phyloP scores from a whole-genome alignment of 2,329 filamentous ascomycete genomes.

The Colletotrichum tabaci region DNA sequence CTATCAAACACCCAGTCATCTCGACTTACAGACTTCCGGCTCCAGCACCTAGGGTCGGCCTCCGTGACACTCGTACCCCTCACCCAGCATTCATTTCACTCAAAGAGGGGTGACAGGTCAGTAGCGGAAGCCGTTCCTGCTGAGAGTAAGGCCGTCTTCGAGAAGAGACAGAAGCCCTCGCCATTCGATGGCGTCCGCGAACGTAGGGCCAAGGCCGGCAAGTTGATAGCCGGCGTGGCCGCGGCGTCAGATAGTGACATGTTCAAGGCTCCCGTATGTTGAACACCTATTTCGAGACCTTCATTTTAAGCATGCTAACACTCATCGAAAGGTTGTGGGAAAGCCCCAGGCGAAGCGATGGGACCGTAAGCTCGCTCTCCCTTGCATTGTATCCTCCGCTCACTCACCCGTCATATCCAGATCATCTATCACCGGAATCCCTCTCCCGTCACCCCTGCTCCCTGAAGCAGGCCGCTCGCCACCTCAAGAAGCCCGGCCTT shows the following conservation, averaged over 20 bases:
- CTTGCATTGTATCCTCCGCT: constrained; percentile 5
- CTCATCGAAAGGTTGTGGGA: constrained; percentile 51
- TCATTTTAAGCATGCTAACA: constrained; percentile 27
- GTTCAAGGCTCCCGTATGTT: constrained; percentile 81
- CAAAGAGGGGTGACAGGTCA: constrained; percentile 35
- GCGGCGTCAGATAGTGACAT: constrained; percentile 84
- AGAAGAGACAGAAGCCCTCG: constrained; percentile 38
- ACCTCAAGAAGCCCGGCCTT: constrained; percentile 84
- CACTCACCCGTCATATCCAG: constrained; percentile 49
- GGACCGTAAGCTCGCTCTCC: constrained; percentile 78
- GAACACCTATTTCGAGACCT: constrained; percentile 5
- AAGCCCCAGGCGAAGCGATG: constrained; percentile 87
- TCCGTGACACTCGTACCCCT: constrained; percentile 7
- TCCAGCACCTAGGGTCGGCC: constrained; percentile 23
- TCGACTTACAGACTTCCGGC: constrained; percentile 39
- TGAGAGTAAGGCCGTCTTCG: constrained; percentile 38
- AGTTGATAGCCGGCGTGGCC: constrained; percentile 81
- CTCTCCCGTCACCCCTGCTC: constrained; percentile 74
- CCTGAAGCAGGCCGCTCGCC: constrained; percentile 87
- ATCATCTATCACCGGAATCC: constrained; percentile 75
- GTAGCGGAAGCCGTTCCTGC: constrained; percentile 42
- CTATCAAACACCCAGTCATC: constrained; percentile 28
- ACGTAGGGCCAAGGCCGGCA: constrained; percentile 79
- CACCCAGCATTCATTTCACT: constrained; percentile 28
- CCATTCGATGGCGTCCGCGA: constrained; percentile 74